Base-by-base conservation (phyloP, 306 rosid species). In the Chamaecrista fasciculata region DNA sequence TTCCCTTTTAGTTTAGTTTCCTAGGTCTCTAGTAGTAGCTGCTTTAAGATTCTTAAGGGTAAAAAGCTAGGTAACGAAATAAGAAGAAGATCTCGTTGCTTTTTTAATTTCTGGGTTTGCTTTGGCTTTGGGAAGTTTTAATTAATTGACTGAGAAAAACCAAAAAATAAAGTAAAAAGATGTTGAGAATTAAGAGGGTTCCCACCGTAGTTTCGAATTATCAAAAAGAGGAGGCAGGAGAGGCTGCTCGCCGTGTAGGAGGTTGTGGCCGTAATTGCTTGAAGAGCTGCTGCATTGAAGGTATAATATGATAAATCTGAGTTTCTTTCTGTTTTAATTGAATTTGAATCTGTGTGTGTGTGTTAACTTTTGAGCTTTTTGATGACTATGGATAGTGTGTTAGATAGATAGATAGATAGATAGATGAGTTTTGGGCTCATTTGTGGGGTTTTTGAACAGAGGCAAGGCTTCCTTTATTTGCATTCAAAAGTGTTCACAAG, bases 151-250 rank as follows among this genome's bases (percentile, higher is more conserved):
- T 16, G 65, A 29, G 37, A 0, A 4, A 15, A 1, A 15, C 0
- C 69, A 8, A 0, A 20, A n/a, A n/a, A n/a, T n/a, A n/a, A n/a
- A n/a, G n/a, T n/a, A n/a, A n/a, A 20, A 67, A 16, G 66, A 90
- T 86, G 95, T 85, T 94, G 80, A 91, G 90, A 67, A 91, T 94
- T 70, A 94, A 88, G 91, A 89, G 99, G 71, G 97, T 88, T 78
- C 95, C 97, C 2, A 94, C 99, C 20, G 78, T 91, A 24, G 97
- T 94, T 62, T 95, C 99, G 7, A 95, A 95, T 81, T 87, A 79
- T 72, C 99, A 95, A 74, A 91, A 95, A 51, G 97, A 91, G 25
- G 95, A 87, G 62, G 74, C 62, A 0, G 89, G 81, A 11, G 92
- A 80, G 58, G 76, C 75, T 70, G 40, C 87, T 66, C 87, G 84